Evolutionary conservation across 2,329 filamentous ascomycete genomes (phyloP), one percentile per base, ranked within the genome.

Genomic region (Botrytis galanthina): DNA sequence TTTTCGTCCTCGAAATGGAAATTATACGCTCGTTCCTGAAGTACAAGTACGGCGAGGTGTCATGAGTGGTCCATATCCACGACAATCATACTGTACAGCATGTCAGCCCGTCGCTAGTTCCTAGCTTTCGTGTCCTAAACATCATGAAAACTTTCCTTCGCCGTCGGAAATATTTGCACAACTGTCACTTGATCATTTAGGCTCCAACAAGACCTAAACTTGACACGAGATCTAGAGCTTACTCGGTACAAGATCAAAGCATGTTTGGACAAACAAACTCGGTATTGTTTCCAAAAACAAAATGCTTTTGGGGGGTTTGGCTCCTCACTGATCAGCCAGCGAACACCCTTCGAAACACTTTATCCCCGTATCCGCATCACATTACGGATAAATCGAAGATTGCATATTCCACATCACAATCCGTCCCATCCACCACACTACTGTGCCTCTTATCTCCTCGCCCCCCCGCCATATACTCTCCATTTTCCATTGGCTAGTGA

Each of bases 131-230:
- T 32, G 26, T 32, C 57, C 35, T 67, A 51, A 67, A 37, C 22
- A 39, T 29, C 18, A 57, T 32, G 29, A 26, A 57, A 57, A 32
- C 10, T 20, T 67, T n/a, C 26, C 64, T 57, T 68, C 64, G 64
- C 48, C 48, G 37, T 68, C 66, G 48, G 66, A 68, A 29, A 68
- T 42, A 44, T 68, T 68, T 57, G 66, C 37, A 57, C 37, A 46
- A 20, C 44, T 61, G 35, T 72, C 71, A 72, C 71, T 72, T 72
- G 71, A 72, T 68, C 62, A 72, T 69, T 48, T 46, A 72, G 71
- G 70, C 70, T 72, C 62, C 70, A 72, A 60, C 8, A 29, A 48
- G 12, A 29, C 37, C 32, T 20, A 3, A 39, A 42, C 22, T 54
- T 54, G 59, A 64, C 70, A 72, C 37, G 60, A 72, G 70, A 72